Base-by-base conservation (phyloP, 257 asterid species). In the Nemophila menziesii region DNA sequence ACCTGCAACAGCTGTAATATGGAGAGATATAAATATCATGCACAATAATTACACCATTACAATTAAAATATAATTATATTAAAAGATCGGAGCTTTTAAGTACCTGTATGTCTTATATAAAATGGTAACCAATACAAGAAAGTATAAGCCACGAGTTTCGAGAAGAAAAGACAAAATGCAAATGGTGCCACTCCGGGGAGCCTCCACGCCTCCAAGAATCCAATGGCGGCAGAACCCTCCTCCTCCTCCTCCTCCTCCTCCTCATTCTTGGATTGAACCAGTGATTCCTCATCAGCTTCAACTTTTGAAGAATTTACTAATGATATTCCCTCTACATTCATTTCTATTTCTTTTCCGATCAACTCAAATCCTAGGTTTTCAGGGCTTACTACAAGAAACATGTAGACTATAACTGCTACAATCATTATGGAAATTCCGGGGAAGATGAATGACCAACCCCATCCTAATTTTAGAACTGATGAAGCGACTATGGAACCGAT, bases 121-220 rank as follows among this genome's bases (percentile, higher is more conserved):
- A 90, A 90, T 39, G 98, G 98, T 75, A 90, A 55, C 96, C 98
- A 90, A 62, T 90, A 90, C 62, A 90, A 44, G 62, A 90, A 90
- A 2, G 98, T 90, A 65, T 84, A 90, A 1, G 98, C 94, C 15
- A 90, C 96, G 16, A 90, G 93, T 92, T 90, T 90, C 8, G 96
- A 85, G 70, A 83, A 89, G 72, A 83, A 83, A 64, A 89, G 70
- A 71, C 95, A 80, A 33, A 84, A 68, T 0, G 98, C 92, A 45
- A 62, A 89, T 2, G 89, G 77, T 2, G 80, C 82, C 60, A 84
- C 95, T 9, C 86, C 77, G 1, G 95, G 95, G 59, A 89, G 63
- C 61, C 65, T 76, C 98, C 95, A 89, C 5, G 98, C 98, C 56
- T 84, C 86, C 13, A 80, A 51, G 71, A 89, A 89, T 49, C 80